Evolutionary conservation across 2,329 filamentous ascomycete genomes (phyloP), one percentile per base, ranked within the genome.

Genomic region (Aureobasidium mangrovei): DNA sequence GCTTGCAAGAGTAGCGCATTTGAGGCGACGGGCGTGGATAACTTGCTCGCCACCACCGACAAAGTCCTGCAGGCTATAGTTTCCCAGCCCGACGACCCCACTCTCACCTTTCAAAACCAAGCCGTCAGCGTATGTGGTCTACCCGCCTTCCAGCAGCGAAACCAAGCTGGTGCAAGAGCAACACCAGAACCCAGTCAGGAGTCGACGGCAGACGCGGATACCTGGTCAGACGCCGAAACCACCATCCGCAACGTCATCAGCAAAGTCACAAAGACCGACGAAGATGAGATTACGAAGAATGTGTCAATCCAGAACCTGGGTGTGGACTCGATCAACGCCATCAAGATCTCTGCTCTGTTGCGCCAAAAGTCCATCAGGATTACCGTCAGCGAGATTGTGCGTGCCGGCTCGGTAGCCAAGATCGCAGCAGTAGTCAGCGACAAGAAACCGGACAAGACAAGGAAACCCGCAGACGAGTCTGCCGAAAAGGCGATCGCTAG

Each of bases 321-420:
- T 0, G 79, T 96, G 1, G 91, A 96, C 66, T 96, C 91, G 0
- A 95, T 96, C 67, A 91, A 85, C 59, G 85, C 89, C 1, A 93
- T 96, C 71, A 94, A 93, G 63, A 82, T 90, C 3, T 82, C 83
- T 7, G 79, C 84, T 0, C 73, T 90, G 6, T 72, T 96, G 3
- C 82, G 81, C 40, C 85, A 80, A 60, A 70, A 76, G 40, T 79
- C 76, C 0, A 69, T 95, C 6, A 68, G 71, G 9, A 67, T 95
- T 1, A 77, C 77, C 33, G 85, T 91, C 3, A 83, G 85, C 40
- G 80, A 88, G 38, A 80, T 95, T 62, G 71, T 94, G 2, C 80
- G 74, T 56, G 81, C 83, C 1, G 74, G 77, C 3, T 88, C 81
- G 0, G 75, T 94, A 26, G 64, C 70, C 2, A 77, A 82, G 1